Base-by-base conservation (phyloP, 192 early-diverging fungal species). In the Backusella westeae region DNA sequence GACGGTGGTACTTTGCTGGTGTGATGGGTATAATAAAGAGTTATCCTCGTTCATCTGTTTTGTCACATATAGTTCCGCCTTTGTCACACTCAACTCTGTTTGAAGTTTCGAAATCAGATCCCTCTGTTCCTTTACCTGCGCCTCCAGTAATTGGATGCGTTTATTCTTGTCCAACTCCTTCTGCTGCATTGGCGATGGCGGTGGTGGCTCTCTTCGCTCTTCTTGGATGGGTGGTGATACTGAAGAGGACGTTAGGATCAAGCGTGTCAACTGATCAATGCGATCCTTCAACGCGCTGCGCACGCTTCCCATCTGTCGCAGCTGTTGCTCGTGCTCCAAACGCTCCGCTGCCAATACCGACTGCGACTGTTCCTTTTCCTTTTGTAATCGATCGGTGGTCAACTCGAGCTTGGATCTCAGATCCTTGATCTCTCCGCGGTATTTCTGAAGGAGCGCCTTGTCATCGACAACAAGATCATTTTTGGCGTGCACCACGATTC, bases 381-480 rank as follows among this genome's bases (percentile, higher is more conserved):
- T 74, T 23, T 85, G 83, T 8, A 89, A 73, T 9, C 79, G 59
- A 70, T 86, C 82, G 65, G 90, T 92, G 8, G 93, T 91, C 26
- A 83, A 67, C 75, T 82, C 71, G 8, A 96, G 80, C 79, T 94
- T 88, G 12, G 82, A 72, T 67, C 89, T 84, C 41, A 96, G 79
- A 12, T 96, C 94, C 32, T 85, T 82, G 77, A 96, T 96, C 79
- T 96, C 95, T 7, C 84, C 72, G 66, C 89, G 82, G 81, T 96
- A 96, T 78, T 94, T 93, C 72, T 96, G 92, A 12, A 96, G 72
- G 29, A 96, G 78, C 0, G 94, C 94, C 75, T 95, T 94, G 59
- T 96, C 94, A 77, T 95, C 94, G 71, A 87, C 82, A 6, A 92
- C 87, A 29, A 89, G 86, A 85, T 98, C 97, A 53, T 93, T 91